Evolutionary conservation across 78 protist species (phyloP).

Genomic region (slime mould (Dictyostelium discoideum)): dicty_2.7 NC_007089.4:6270501-6271000

Average conservation of each 20-base stretch:
- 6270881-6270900: background rate
- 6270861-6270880: background rate
- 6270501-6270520: conserved; percentile 26
- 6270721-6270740: conserved; percentile 2
- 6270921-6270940: background rate
- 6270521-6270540: conserved; percentile 73
- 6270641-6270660: conserved; percentile 36
- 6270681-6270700: conserved; percentile 47
- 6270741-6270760: background rate
- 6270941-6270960: background rate
- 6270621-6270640: conserved; percentile 22
- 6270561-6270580: conserved; percentile 56
- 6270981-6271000: too few species aligned
- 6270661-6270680: conserved; percentile 69
- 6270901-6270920: background rate
- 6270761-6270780: background rate
- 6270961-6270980: too few species aligned
- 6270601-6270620: conserved; percentile 61
- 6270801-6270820: background rate
- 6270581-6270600: conserved; percentile 53
- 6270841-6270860: too few species aligned
- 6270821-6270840: too few species aligned
- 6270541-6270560: conserved; percentile 33
- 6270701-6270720: conserved; percentile 29
- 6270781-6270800: too few species aligned